Base-by-base conservation (phyloP, 208 protist species). In the Borovskyia barvae region DNA sequence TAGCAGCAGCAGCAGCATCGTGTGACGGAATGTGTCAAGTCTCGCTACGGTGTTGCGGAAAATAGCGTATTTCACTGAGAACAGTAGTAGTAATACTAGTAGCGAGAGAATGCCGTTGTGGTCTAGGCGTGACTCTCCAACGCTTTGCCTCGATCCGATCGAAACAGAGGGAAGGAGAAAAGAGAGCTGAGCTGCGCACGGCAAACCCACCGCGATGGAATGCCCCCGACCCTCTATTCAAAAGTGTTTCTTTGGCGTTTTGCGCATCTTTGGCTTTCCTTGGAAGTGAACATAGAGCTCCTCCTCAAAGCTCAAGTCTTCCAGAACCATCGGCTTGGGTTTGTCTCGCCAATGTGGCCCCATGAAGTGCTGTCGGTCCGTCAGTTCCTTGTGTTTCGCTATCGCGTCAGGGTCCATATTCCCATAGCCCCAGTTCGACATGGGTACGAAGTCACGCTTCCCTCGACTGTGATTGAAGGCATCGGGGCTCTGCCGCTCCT, bases 381-480 rank as follows among this genome's bases (percentile, higher is more conserved):
- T 85, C 26, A 93, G 57, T 62, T 95, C 85, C 68, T 95, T 95
- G 76, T 95, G 85, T 65, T 82, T 78, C 28, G 80, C 70, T 5
- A 91, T 73, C 5, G 82, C 85, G 37, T 95, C 90, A 0, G 90
- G 90, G 57, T 95, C 90, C 78, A 95, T 93, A 53, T 95, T 95
- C 8, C 75, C 77, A 45, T 80, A 82, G 7, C 90, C 84, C 86
- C 90, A 95, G 62, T 95, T 95, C 5, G 83, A 88, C 86, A 95
- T 90, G 24, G 90, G 90, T n/a, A 95, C 90, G 81, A 95, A 95
- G 51, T 92, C 85, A 8, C 90, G 80, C 35, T 87, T 88, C 5
- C 66, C 67, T 0, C 78, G 58, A 15, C 85, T 79, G 55, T 92
- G 84, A 22, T 84, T 82, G 66, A 87, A 90, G 3, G 85, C 85